phyloP scores from a whole-genome alignment of 225 moss, liverwort and hornwort genomes.

The Physcomitrium patens region DNA sequence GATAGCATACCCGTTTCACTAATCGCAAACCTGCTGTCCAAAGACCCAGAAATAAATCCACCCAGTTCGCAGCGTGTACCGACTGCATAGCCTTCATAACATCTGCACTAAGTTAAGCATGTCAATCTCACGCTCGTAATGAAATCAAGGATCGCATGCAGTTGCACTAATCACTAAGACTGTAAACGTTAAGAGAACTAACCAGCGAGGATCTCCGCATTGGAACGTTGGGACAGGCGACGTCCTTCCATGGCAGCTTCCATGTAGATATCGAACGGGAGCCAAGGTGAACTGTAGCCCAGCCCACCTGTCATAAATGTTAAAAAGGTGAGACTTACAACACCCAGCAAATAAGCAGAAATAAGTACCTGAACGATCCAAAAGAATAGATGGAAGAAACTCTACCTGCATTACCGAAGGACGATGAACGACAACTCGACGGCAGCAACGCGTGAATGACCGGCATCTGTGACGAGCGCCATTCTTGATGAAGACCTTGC shows the following conservation, averaged over 20 bases:
- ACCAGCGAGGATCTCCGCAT: slow-evolving; percentile 60
- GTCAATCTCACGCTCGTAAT: slow-evolving; percentile 11
- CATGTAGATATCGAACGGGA: slow-evolving; percentile 64
- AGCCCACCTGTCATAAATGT: slow-evolving; percentile 49
- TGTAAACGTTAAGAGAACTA: slow-evolving; percentile 27
- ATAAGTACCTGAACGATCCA: background rate
- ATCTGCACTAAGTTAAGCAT: slow-evolving; percentile 52
- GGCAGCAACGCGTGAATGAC: slow-evolving; percentile 79
- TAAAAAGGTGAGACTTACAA: slow-evolving; percentile 28
- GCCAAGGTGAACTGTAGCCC: slow-evolving; percentile 59
- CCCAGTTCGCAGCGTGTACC: slow-evolving; percentile 82
- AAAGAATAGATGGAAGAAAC: slow-evolving; percentile 13
- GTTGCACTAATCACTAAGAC: background rate
- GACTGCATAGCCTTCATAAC: slow-evolving; percentile 85
- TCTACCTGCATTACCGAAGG: slow-evolving; percentile 66
- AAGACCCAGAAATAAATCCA: slow-evolving; percentile 82
- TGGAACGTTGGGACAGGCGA: slow-evolving; percentile 56
- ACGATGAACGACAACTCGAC: slow-evolving; percentile 54
- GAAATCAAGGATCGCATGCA: background rate
- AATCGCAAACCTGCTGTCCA: slow-evolving; percentile 94
- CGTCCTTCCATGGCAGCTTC: slow-evolving; percentile 70
- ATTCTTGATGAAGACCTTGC: slow-evolving; percentile 82
- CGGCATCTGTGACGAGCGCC: slow-evolving; percentile 82
- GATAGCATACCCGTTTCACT: slow-evolving; percentile 68
- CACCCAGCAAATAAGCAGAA: background rate